Conservation (phyloP, 805 yeast genomes). For the Ogataea saltuana region DNA sequence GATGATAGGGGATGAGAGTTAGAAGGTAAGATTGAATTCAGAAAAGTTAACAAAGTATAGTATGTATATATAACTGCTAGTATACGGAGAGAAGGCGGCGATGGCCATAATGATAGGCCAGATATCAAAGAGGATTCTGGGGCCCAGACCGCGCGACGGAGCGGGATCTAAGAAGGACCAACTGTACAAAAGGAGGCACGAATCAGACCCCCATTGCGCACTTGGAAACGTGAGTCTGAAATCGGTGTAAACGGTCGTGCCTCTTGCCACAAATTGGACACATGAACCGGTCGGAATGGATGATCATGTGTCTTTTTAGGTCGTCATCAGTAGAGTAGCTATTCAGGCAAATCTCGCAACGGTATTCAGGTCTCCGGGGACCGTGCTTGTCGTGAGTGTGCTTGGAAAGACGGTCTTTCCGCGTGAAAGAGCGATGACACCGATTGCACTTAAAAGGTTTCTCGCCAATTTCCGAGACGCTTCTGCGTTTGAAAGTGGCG, state of each 20-base stretch:
- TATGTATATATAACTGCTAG: too few relatives aligned
- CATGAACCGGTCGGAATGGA: conserved; percentile 32
- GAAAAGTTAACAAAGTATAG: too few relatives aligned
- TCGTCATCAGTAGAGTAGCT: conserved; percentile 27
- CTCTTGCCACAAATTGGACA: conserved; percentile 27
- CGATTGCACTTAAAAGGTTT: conserved; percentile 21
- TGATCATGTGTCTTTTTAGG: conserved; percentile 30
- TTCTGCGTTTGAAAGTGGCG: neutral
- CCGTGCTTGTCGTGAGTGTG: conserved; percentile 28
- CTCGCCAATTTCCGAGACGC: neutral
- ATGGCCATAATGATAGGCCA: too few relatives aligned
- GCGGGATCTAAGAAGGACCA: too few relatives aligned
- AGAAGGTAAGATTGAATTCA: neutral
- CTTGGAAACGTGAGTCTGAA: conserved; percentile 23
- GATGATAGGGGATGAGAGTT: too few relatives aligned
- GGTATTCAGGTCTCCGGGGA: conserved; percentile 21
- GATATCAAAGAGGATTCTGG: too few relatives aligned
- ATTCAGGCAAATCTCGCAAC: conserved; percentile 26
- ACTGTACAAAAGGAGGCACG: too few relatives aligned
- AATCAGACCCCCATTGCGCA: too few relatives aligned
- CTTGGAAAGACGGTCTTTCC: conserved; percentile 31
- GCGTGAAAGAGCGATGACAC: conserved; percentile 29
- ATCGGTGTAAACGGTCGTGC: conserved; percentile 31
- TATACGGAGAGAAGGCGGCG: too few relatives aligned
- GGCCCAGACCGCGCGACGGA: too few relatives aligned